phyloP scores from a whole-genome alignment of 257 asterid species.

The Solanum tacnaense region DNA sequence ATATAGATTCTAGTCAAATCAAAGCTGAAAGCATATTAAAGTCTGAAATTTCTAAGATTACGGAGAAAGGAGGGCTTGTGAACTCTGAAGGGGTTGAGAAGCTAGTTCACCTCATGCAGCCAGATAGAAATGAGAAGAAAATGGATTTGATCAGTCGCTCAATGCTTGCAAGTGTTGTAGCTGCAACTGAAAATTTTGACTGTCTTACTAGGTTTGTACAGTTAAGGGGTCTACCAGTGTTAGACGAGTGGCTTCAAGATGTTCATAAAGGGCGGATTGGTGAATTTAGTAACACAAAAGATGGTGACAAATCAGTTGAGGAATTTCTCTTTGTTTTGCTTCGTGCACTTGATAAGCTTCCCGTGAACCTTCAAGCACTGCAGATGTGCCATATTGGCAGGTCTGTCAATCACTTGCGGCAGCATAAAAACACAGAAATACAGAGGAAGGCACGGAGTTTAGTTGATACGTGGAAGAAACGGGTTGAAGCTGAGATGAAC shows the following conservation, averaged over 20 bases:
- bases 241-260: constrained; percentile 96
- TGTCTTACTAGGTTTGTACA: constrained; percentile 71
- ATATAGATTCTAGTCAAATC: constrained; percentile 27
- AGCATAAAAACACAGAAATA: constrained; percentile 70
- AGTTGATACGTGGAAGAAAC: constrained; percentile 95
- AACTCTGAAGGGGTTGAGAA: constrained; percentile 78
- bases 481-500: constrained; percentile 92
- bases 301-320: constrained; percentile 54
- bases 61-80: constrained; percentile 61
- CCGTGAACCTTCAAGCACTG: constrained; percentile 78
- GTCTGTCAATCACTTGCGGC: constrained; percentile 83
- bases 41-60: constrained; percentile 57
- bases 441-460: constrained; percentile 79
- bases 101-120: constrained; percentile 70
- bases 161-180: constrained; percentile 65
- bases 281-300: constrained; percentile 30
- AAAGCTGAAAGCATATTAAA: constrained; percentile 42
- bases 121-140: constrained; percentile 44
- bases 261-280: constrained; percentile 62
- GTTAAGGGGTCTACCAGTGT: constrained; percentile 57
- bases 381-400: constrained; percentile 84
- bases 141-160: constrained; percentile 54
- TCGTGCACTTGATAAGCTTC: constrained; percentile 86
- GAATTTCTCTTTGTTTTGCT: constrained; percentile 78
- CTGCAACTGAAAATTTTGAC: constrained; percentile 68